Evolutionary conservation across 192 early-diverging fungal genomes (phyloP).

Genomic region (Coemansia sp.): DNA sequence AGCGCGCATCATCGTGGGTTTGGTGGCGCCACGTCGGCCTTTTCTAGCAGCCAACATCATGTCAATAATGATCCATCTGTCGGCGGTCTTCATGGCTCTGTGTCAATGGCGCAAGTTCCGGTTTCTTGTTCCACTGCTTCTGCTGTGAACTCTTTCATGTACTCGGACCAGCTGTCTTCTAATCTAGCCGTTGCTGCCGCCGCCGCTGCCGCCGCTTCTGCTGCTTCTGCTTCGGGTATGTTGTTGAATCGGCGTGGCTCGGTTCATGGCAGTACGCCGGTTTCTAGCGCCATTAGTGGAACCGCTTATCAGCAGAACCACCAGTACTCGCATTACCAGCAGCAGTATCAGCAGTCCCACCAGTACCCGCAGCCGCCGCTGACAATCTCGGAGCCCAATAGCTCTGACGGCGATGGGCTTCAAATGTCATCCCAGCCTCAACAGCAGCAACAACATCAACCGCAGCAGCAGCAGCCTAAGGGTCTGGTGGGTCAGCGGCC

Average conservation of each 20-base stretch:
- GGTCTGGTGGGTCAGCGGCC: slow-evolving; percentile 31
- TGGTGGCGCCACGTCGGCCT: slow-evolving; percentile 30
- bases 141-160: slow-evolving; percentile 37
- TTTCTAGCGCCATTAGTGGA: slow-evolving; percentile 4
- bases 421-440: slow-evolving; percentile 46
- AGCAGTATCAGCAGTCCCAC: not conserved
- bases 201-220: not conserved
- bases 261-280: slow-evolving; percentile 38
- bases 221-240: slow-evolving; percentile 10
- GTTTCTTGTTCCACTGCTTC: slow-evolving; percentile 35
- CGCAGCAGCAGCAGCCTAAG: slow-evolving; percentile 26
- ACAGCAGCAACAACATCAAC: slow-evolving; percentile 12
- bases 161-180: slow-evolving; percentile 18
- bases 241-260: slow-evolving; percentile 43
- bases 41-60: slow-evolving; percentile 23
- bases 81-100: not conserved
- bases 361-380: slow-evolving; percentile 15
- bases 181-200: no score
- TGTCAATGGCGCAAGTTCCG: slow-evolving; percentile 19
- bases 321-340: not conserved
- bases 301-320: not conserved
- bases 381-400: slow-evolving; percentile 38
- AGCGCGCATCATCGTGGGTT: slow-evolving; percentile 22
- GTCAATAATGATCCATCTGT: not conserved
- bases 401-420: slow-evolving; percentile 35